Evolutionary conservation across 495 filamentous ascomycete species (phyloP), one percentile per base, ranked within the genome.

Genomic region (Pseudotulostoma volvatum): DNA sequence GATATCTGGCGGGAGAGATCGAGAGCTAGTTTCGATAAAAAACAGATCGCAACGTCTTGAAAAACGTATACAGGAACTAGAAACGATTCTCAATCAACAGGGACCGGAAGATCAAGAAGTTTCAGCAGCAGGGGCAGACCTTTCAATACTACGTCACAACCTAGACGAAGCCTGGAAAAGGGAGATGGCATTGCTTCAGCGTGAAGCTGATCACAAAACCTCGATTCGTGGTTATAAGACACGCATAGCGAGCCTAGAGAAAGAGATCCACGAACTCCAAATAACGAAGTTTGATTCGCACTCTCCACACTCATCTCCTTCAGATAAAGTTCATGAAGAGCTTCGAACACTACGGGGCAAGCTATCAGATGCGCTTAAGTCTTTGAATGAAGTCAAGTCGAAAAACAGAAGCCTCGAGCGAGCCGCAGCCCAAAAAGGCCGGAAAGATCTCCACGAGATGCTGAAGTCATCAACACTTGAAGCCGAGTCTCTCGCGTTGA

Each of bases 381-480:
- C 73, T 11, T 52, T 76, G 3, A 67, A 66, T 30, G 75, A 81
- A 23, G 44, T 72, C 40, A 73, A 72, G 37, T 42, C 51, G 11
- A 70, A 72, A 49, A 61, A 67, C 37, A 49, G 64, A 36, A 59
- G 61, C 9, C 46, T 70, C 9, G 66, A 70, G 38, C 63, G 61
- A 30, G 60, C 53, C 4, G 61, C 66, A 54, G 49, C 49, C 33
- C 66, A 71, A 14, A 70, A 76, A 43, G 77, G 81, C 44, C 73
- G 76, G 25, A 65, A 63, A 38, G 77, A 81, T 40, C 63, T 82
- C 9, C 75, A 79, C 41, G 71, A 77, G 34, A 56, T 74, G 20
- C 67, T 82, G 35, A 78, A 76, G 48, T 63, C 65, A 14, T 69
- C 77, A n/a, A 81, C 75, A 32, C 59, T 79, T 1, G 72, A 79